Evolutionary conservation across 1,284 basidiomycete species (phyloP).

Genomic region (Trichosporon inkin): DNA sequence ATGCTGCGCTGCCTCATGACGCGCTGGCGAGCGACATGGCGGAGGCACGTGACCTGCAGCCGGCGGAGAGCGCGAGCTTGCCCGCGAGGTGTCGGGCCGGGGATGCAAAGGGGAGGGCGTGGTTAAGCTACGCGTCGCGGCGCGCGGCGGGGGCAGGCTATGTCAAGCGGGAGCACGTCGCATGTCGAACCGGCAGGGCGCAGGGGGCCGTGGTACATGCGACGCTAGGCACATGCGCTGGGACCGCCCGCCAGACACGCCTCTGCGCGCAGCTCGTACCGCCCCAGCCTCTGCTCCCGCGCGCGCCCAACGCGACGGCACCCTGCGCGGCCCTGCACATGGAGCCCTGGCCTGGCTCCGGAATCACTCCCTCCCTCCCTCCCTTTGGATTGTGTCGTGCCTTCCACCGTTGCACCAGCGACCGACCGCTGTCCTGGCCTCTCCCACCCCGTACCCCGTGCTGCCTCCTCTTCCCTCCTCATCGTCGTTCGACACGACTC

Average conservation of each 20-base stretch:
- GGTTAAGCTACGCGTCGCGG: not conserved
- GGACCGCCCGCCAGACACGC: not conserved
- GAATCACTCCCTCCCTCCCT: constrained; percentile 8
- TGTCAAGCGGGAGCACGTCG: constrained; percentile 1
- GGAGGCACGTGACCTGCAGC: not conserved
- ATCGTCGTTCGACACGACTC: not conserved
- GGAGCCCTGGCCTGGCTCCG: constrained; percentile 5
- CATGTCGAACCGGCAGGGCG: not conserved
- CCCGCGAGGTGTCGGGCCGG: not conserved
- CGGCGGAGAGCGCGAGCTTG: not conserved
- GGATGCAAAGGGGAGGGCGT: not conserved
- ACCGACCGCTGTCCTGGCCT: not conserved
- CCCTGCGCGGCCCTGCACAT: not conserved
- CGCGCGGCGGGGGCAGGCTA: not conserved
- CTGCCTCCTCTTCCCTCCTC: not conserved
- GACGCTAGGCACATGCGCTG: not conserved
- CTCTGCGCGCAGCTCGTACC: not conserved
- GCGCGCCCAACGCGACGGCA: not conserved
- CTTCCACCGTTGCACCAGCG: constrained; percentile 4
- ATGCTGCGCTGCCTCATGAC: not conserved
- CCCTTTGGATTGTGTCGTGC: constrained; percentile 6
- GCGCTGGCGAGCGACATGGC: not conserved
- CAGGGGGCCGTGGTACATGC: not conserved
- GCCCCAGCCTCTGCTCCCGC: not conserved
- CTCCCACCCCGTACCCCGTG: not conserved